Conservation (phyloP, 257 asterid species). For the Dorcoceras hygrometricum region DNA sequence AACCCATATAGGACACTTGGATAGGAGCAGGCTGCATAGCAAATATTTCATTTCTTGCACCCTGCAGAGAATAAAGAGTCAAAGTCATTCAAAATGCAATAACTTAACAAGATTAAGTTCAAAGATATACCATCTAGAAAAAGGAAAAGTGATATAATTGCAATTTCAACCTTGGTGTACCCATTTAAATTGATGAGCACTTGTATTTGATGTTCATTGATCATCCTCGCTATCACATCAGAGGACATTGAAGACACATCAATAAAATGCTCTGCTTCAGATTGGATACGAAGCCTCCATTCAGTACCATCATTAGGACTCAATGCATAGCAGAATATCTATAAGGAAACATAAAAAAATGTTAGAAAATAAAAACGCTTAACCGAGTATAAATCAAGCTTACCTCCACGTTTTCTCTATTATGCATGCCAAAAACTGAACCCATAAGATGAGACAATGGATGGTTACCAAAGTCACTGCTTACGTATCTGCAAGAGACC, state of each 20-base stretch:
- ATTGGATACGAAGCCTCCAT: slow-evolving; percentile 88
- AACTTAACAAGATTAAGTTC: background rate
- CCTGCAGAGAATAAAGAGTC: slow-evolving; percentile 43
- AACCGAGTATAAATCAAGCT: slow-evolving; percentile 24
- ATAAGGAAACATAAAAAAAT: slow-evolving; percentile 20
- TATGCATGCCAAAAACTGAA: slow-evolving; percentile 96
- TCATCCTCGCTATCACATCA: slow-evolving; percentile 88
- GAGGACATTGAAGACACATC: slow-evolving; percentile 94
- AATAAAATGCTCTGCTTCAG: slow-evolving; percentile 88
- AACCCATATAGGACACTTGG: slow-evolving; percentile 99
- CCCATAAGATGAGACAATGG: slow-evolving; percentile 99
- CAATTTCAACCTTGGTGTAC: slow-evolving; percentile 74
- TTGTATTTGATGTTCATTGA: slow-evolving; percentile 87
- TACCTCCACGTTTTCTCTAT: slow-evolving; percentile 83
- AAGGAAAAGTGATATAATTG: slow-evolving; percentile 15
- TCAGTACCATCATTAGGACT: slow-evolving; percentile 96
- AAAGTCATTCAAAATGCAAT: slow-evolving; percentile 8
- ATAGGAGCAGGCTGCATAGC: slow-evolving; percentile 99
- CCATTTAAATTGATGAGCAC: slow-evolving; percentile 96
- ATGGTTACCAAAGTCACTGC: slow-evolving; percentile 99
- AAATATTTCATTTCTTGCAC: slow-evolving; percentile 98
- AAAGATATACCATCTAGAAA: slow-evolving; percentile 5
- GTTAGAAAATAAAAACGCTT: background rate
- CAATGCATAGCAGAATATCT: slow-evolving; percentile 96
- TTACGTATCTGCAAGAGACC: slow-evolving; percentile 67